A percentile compares a stretch with the other conserved stretches of the same genome.
These are phyloP conservation scores for Stentor coeruleus DNA, from an alignment of 73 alveolate genomes.

Conservation along the genomic window DNA sequence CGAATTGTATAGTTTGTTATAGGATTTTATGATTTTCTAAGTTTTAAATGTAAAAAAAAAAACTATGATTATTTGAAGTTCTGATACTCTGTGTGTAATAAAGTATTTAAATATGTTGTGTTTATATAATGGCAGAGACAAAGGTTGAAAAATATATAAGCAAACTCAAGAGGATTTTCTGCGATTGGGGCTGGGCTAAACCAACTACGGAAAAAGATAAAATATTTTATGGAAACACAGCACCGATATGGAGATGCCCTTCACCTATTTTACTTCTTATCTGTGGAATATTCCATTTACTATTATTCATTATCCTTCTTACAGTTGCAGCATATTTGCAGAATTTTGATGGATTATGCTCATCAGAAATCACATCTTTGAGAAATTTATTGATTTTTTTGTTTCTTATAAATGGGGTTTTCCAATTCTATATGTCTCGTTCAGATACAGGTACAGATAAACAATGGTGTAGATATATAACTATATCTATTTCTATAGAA, in stretches of 20 bases:
- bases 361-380: not conserved
- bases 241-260: slow-evolving; percentile 24
- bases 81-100: too few relatives aligned
- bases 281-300: not conserved
- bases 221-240: not conserved
- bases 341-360: not conserved
- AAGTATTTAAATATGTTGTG: too few relatives aligned
- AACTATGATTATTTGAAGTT: too few relatives aligned
- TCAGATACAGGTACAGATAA: slow-evolving; percentile 2
- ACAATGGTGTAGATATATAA: slow-evolving; percentile 20
- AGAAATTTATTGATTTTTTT: slow-evolving; percentile 4
- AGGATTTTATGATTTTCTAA: too few relatives aligned
- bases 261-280: not conserved
- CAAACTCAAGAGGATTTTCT: not conserved
- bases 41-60: too few relatives aligned
- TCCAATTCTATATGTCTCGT: slow-evolving; percentile 6
- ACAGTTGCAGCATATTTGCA: not conserved
- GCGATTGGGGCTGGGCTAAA: slow-evolving; percentile 15
- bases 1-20: too few relatives aligned
- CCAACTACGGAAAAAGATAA: not conserved
- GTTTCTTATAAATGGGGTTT: not conserved
- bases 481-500: not conserved
- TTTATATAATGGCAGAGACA: slow-evolving; percentile 23
- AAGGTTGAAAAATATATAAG: not conserved
- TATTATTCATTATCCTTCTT: not conserved